Conservation (phyloP, 495 filamentous ascomycete species). For the Cercophora samala region DNA sequence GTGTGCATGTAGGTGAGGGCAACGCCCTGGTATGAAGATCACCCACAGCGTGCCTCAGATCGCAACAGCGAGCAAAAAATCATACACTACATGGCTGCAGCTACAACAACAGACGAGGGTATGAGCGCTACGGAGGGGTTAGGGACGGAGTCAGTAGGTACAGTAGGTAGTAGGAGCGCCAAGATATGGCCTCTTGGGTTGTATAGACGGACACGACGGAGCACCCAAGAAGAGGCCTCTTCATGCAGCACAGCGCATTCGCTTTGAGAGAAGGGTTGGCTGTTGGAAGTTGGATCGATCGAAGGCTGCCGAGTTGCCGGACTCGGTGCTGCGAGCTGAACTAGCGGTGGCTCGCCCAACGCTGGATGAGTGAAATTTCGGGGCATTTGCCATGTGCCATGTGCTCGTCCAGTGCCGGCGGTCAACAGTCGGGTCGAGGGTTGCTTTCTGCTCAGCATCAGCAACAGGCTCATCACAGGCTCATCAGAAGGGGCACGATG, state of each 20-base stretch:
- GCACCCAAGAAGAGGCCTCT: background rate
- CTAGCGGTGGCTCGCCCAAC: background rate
- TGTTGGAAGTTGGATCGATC: background rate
- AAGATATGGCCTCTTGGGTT: background rate
- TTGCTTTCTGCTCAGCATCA: background rate
- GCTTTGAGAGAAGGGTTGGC: background rate
- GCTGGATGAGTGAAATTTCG: background rate
- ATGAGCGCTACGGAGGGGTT: background rate
- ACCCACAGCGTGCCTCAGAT: background rate
- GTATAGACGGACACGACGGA: background rate
- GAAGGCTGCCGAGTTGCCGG: constrained; percentile 17
- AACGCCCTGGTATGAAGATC: background rate
- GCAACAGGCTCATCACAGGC: background rate
- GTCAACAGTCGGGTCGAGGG: constrained; percentile 4
- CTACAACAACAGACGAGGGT: background rate
- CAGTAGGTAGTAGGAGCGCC: no score
- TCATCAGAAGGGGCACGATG: background rate
- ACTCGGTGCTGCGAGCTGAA: background rate
- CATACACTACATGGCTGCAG: background rate
- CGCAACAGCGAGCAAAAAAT: background rate
- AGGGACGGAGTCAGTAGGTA: background rate
- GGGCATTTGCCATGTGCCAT: constrained; percentile 5
- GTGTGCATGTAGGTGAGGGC: background rate
- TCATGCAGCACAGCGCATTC: background rate
- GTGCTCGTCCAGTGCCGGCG: constrained; percentile 6